These are phyloP conservation scores for Candida ficus DNA, from an alignment of 805 yeast genomes.

Conservation along the genomic window DNA sequence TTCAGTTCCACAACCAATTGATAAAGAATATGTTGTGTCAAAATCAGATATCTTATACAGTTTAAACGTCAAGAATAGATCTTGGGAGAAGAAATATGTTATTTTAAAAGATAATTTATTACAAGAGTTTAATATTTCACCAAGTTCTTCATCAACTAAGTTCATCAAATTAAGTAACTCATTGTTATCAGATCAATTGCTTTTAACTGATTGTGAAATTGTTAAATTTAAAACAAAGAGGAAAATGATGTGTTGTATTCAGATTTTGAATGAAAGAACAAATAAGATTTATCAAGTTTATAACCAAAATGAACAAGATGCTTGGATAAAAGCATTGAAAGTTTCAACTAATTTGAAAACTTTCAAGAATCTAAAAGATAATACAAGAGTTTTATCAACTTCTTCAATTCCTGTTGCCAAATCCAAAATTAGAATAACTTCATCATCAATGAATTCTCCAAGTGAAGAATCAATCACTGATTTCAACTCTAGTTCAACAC, in stretches of 20 bases:
- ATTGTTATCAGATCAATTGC: slow-evolving; percentile 42
- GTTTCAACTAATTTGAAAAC: slow-evolving; percentile 41
- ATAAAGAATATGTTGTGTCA: neutral
- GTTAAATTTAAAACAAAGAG: slow-evolving; percentile 33
- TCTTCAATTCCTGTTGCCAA: no score
- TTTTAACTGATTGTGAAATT: slow-evolving; percentile 61
- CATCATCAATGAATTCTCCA: no score
- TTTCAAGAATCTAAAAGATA: slow-evolving; percentile 3
- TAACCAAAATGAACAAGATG: slow-evolving; percentile 56
- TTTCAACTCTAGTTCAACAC: neutral
- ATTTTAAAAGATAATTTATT: slow-evolving; percentile 64
- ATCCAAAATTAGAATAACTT: no score
- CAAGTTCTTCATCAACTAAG: neutral
- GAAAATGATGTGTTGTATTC: slow-evolving; percentile 51
- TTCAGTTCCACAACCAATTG: slow-evolving; percentile 3
- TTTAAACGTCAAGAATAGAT: slow-evolving; percentile 33
- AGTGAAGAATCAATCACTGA: neutral
- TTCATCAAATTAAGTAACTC: neutral
- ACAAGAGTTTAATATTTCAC: slow-evolving; percentile 1
- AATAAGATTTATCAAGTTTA: slow-evolving; percentile 74
- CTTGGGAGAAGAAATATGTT: slow-evolving; percentile 92
- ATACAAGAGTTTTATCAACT: no score
- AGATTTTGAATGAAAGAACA: slow-evolving; percentile 57
- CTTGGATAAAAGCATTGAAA: slow-evolving; percentile 64
- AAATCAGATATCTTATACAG: slow-evolving; percentile 49